Base-by-base conservation (phyloP, 768 basidiomycete species). In the Amanita thiersii region DNA sequence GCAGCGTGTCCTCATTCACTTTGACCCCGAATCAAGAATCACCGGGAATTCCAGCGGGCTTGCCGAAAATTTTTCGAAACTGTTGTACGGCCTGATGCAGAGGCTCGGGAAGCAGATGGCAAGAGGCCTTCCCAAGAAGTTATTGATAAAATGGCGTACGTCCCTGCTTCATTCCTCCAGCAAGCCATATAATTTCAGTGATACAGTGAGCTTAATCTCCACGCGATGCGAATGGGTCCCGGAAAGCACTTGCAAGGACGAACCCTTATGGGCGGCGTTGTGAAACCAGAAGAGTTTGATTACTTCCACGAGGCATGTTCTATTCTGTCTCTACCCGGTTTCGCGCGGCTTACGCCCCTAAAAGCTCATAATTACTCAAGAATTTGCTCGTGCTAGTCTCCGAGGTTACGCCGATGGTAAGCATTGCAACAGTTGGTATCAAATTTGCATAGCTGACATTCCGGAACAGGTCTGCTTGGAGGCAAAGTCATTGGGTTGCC, bases 181-280 rank as follows among this genome's bases (percentile, higher is more conserved):
- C 75, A 61, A 69, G 78, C 50, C 73, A 72, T 59, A 12, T 17
- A 49, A n/a, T n/a, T n/a, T n/a, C 6, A 25, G 6, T 5, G n/a
- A 5, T 19, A 15, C 37, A 83, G 81, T 17, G 78, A 72, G 23
- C 26, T 77, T 26, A 79, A 89, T 50, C 49, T 96, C 34, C 84
- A 90, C 54, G 85, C 89, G 10, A 96, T 98, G 93, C 78, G 91
- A 21, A 63, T 93, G 65, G 94, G 94, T 15, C 94, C 94, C 6
- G 91, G 90, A 15, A 90, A 91, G 58, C 92, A 97, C 53, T 73
- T 98, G 8, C 70, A 83, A 57, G 93, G 93, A 3, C 72, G 77
- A 11, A 73, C 63, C 8, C 66, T 99, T n/a, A 81, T 91, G 72
- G 77, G 74, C 40, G 93, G 89, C 1, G 56, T 82, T 5, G 82